These are phyloP conservation scores for Cyclanthera cordifolia DNA, from an alignment of 306 rosid species.

Conservation along the genomic window DNA sequence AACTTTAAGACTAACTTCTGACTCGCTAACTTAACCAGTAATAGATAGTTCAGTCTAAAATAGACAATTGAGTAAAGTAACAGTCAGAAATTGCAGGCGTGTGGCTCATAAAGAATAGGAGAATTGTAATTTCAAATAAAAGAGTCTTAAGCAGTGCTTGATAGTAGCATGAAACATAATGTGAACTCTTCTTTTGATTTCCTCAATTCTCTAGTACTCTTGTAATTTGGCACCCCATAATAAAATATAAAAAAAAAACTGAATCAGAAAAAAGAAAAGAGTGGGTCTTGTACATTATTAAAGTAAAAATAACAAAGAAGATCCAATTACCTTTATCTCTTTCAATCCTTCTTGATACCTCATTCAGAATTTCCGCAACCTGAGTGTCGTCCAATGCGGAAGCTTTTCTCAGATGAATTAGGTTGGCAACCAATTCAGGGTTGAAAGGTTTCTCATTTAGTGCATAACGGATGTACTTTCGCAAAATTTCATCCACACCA, in stretches of 20 bases:
- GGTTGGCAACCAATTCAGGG: slow-evolving; percentile 59
- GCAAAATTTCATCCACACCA: slow-evolving; percentile 54
- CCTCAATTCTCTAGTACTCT: neutral
- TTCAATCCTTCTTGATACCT: slow-evolving; percentile 77
- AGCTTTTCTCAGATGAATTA: slow-evolving; percentile 66
- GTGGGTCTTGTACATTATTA: neutral
- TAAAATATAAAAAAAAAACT: too few species aligned
- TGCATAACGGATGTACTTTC: slow-evolving; percentile 77
- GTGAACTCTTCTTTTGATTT: neutral
- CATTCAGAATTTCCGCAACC: slow-evolving; percentile 63
- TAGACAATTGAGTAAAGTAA: neutral
- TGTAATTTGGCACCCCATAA: neutral
- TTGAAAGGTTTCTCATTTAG: slow-evolving; percentile 86
- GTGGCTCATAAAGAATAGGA: neutral
- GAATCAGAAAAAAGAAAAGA: too few species aligned
- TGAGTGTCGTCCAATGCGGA: slow-evolving; percentile 49
- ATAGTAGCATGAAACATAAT: neutral
- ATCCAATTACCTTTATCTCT: slow-evolving; percentile 54
- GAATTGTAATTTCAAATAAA: neutral
- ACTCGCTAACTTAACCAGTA: neutral
- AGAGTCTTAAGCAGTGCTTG: neutral
- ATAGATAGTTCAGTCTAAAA: neutral
- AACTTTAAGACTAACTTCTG: neutral
- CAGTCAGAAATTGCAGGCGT: neutral
- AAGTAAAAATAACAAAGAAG: neutral